Evolutionary conservation across 1,139 yeast species (phyloP), one percentile per base, ranked within the genome.

Genomic region (Meyerozyma athensensis): DNA sequence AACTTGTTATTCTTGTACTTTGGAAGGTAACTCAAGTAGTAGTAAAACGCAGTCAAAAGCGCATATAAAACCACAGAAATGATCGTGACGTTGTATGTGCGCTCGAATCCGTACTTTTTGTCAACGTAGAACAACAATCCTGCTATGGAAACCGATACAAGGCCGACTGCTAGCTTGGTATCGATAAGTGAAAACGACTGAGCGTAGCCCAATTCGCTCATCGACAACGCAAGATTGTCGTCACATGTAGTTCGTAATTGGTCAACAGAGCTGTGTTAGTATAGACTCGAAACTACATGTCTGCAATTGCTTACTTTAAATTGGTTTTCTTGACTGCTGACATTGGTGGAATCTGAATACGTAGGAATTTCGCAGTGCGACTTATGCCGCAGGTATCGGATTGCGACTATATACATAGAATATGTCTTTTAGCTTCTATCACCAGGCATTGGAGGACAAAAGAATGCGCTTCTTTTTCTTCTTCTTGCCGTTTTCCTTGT

Each of bases 151-250:
- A 85, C 90, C 3, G 87, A 77, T 9, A 70, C 46, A 49, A 79
- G 81, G 0, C 96, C 96, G 33, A 89, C 58, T 1, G 72, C 79
- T 34, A 90, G 66, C 49, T 84, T 81, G 19, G 73, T 60, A 53
- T 89, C 95, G 35, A 67, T 67, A 26, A 80, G 56, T 10, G 52
- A 52, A 53, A 78, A 81, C 16, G 79, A 67, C 56, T 86, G 86
- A 12, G 60, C 62, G 57, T 75, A 89, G 2, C 90, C 92, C 36
- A 80, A 59, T 34, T 71, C 65, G 14, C 65, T 62, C 42, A 86
- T 58, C 2, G 73, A 66, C 39, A 56, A 53, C 3, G 71, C 56
- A 31, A 78, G 58, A 32, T 64, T 64, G 13, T 75, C 81, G 49
- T 78, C 82, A 7, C 71, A 59, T 23, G 74, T 68, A 23, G 64